These are phyloP conservation scores for Alternaria consortialis DNA, from an alignment of 2,329 filamentous ascomycete genomes.

Conservation along the genomic window DNA sequence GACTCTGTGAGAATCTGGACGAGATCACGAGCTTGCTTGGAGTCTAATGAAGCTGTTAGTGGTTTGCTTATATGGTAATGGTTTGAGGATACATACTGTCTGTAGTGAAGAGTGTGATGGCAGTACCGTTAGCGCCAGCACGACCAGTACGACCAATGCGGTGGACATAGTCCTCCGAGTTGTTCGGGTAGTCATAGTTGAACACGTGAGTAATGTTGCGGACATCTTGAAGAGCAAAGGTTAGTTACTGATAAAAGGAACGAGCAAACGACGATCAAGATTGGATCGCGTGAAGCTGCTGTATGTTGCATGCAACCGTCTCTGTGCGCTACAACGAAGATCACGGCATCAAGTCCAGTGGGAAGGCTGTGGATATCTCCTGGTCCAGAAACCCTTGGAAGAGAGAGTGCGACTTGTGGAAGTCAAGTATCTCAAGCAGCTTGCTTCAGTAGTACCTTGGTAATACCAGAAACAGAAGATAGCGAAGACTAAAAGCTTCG, in stretches of 20 bases:
- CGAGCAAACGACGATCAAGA: conserved; percentile 61
- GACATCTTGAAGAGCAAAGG: conserved; percentile 88
- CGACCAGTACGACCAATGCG: conserved; percentile 74
- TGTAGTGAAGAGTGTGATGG: conserved; percentile 98
- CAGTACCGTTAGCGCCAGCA: conserved; percentile 89
- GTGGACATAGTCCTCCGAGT: conserved; percentile 75
- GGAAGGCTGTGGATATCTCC: conserved; percentile 65
- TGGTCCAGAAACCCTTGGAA: conserved; percentile 75
- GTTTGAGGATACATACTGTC: conserved; percentile 76
- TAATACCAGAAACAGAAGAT: conserved; percentile 74
- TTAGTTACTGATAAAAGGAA: conserved; percentile 72
- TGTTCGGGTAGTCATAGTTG: conserved; percentile 99
- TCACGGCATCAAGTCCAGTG: conserved; percentile 57
- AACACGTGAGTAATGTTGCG: conserved; percentile 99
- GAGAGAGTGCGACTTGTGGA: conserved; percentile 72
- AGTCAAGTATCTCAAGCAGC: conserved; percentile 76
- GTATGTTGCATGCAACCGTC: conserved; percentile 64
- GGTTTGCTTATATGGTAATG: background rate
- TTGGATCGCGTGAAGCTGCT: conserved; percentile 68
- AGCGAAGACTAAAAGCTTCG: conserved; percentile 74
- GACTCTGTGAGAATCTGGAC: conserved; percentile 91
- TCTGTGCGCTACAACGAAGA: conserved; percentile 61
- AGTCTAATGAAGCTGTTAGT: conserved; percentile 54
- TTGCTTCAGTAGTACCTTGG: conserved; percentile 75
- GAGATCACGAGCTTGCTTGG: conserved; percentile 86